Evolutionary conservation across 2,329 filamentous ascomycete species (phyloP), one percentile per base, ranked within the genome.

Genomic region (Cladosporium sp.): DNA sequence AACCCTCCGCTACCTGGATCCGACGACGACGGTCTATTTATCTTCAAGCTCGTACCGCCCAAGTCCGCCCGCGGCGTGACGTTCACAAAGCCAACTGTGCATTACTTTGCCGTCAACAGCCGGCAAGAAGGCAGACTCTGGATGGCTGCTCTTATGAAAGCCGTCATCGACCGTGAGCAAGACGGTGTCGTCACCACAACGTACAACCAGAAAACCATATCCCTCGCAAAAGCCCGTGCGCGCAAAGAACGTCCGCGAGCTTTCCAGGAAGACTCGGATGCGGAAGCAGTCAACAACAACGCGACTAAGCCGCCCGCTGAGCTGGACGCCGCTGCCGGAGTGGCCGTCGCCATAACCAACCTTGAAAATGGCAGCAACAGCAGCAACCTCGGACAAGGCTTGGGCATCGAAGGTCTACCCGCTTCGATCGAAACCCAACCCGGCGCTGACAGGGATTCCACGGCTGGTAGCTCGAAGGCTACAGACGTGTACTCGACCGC

Each of bases 91-190:
- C 94, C 94, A 4, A 94, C 92, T 8, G 90, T 97, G 39, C 94
- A 99, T 73, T 97, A 97, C 74, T 99, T 99, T 73, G 94, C 95
- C 5, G 92, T 97, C 20, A 92, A 95, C 55, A 96, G 89, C 67
- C 79, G 97, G 60, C 86, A 90, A 67, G 86, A 94, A 70, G 94
- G 94, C 15, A 86, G 94, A 12, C 78, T 95, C 40, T 99, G 94
- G 94, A 99, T 99, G 94, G 94, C 92, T 4, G 94, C 94, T 5
- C 78, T 99, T 54, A 96, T 99, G 90, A 99, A 99, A 77, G 94
- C 94, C 11, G 99, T 94, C 1, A 99, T 99, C 67, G 93, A 97
- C 71, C 88, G 93, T 61, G 94, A 99, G 66, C 77, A 84, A 68
- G 67, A 67, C 55, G 84, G 88, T 61, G 84, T 88, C 9, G 87